Evolutionary conservation across 768 basidiomycete species (phyloP).

Genomic region (Kwoniella heveanensis): DNA sequence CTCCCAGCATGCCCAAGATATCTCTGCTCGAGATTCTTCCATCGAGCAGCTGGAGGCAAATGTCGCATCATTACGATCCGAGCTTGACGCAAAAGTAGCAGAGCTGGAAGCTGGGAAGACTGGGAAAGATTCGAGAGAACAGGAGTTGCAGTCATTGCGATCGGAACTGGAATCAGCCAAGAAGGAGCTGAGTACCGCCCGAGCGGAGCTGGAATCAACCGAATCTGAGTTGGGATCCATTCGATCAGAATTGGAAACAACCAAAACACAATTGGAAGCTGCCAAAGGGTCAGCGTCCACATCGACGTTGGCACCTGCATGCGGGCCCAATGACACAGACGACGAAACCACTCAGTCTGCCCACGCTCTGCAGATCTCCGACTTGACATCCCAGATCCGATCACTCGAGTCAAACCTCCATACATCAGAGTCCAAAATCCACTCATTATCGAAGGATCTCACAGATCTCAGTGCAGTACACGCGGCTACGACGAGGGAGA

Average conservation of each 20-base stretch:
- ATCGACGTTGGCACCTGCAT: no score
- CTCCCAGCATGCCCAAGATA: not conserved
- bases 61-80: not conserved
- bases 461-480: constrained; percentile 37
- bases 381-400: constrained; percentile 31
- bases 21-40: not conserved
- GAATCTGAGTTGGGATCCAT: not conserved
- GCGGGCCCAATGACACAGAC: not conserved
- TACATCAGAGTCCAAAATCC: constrained; percentile 34
- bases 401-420: constrained; percentile 38
- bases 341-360: not conserved
- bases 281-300: constrained; percentile 3
- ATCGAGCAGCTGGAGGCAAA: not conserved
- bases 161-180: not conserved
- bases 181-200: not conserved
- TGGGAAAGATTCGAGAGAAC: not conserved
- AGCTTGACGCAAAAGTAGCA: not conserved
- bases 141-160: constrained; percentile 10
- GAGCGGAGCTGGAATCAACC: not conserved
- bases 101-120: constrained; percentile 1
- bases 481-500: constrained; percentile 19
- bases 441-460: constrained; percentile 46
- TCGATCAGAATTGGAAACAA: not conserved
- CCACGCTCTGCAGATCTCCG: constrained; percentile 33
- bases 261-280: not conserved